Conservation (phyloP, 2,329 filamentous ascomycete genomes). For the Fusarium sororula region DNA sequence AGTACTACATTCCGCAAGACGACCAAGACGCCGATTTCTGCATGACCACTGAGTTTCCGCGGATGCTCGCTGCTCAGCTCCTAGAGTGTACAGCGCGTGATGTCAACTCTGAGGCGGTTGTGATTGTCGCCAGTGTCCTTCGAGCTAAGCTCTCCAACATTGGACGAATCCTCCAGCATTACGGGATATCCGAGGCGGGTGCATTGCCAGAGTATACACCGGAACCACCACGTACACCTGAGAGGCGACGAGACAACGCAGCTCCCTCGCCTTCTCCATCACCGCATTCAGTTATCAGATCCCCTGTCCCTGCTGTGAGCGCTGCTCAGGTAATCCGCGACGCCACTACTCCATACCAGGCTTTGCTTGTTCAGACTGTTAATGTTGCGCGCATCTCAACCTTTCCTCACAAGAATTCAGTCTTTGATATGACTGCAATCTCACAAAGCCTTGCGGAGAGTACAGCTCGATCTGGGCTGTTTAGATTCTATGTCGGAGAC, state of each 20-base stretch:
- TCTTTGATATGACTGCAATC: not conserved
- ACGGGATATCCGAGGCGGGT: not conserved
- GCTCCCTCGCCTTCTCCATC: not conserved
- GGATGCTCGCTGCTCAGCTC: not conserved
- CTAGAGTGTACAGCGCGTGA: rapidly evolving
- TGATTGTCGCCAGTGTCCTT: not conserved
- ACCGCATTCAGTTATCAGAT: not conserved
- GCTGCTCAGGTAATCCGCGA: not conserved
- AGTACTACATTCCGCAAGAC: not conserved
- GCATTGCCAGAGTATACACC: rapidly evolving
- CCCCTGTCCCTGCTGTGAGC: not conserved
- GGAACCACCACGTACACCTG: not conserved
- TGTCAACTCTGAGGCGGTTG: not conserved
- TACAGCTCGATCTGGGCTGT: not conserved
- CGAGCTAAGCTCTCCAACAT: not conserved
- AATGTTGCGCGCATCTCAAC: not conserved
- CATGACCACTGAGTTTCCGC: not conserved
- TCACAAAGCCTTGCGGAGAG: not conserved
- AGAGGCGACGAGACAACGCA: not conserved
- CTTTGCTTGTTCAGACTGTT: not conserved
- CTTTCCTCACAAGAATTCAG: not conserved
- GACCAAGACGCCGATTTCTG: not conserved
- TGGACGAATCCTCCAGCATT: not conserved
- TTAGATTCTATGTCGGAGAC: not conserved
- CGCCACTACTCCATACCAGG: not conserved